Conservation (phyloP, 2,329 filamentous ascomycete species). For the Cryphonectria japonica region DNA sequence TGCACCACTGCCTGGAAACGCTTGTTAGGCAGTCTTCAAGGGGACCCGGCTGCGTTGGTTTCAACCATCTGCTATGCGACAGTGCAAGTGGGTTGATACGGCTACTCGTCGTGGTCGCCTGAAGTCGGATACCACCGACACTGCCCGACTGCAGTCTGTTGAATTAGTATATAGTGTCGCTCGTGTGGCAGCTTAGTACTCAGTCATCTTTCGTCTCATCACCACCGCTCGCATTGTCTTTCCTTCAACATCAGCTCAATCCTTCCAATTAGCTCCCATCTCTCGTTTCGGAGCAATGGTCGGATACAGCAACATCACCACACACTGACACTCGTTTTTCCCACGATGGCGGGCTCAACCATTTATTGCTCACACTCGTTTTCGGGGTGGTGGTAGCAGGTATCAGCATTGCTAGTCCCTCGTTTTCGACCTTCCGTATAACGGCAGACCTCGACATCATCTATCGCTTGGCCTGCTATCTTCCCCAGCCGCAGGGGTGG, state of each 20-base stretch:
- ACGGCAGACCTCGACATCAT: background rate
- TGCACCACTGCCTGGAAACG: background rate
- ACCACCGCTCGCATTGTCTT: background rate
- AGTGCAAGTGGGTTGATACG: background rate
- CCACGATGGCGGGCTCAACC: background rate
- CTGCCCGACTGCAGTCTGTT: background rate
- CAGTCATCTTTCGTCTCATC: background rate
- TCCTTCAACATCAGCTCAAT: background rate
- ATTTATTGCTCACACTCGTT: background rate
- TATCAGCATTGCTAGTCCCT: background rate
- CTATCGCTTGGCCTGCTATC: background rate
- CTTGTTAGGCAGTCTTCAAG: background rate
- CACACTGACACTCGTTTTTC: background rate
- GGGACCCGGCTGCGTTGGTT: background rate
- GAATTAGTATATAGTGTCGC: background rate
- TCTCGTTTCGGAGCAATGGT: background rate
- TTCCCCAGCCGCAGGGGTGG: background rate
- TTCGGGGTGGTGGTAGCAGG: background rate
- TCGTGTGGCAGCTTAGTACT: background rate
- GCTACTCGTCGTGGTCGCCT: background rate
- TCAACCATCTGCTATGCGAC: background rate
- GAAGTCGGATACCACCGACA: background rate
- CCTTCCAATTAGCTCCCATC: background rate
- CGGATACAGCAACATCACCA: background rate
- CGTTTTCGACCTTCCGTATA: background rate